Conservation (phyloP, 495 filamentous ascomycete species). For the Evansstolkia leycettana region DNA sequence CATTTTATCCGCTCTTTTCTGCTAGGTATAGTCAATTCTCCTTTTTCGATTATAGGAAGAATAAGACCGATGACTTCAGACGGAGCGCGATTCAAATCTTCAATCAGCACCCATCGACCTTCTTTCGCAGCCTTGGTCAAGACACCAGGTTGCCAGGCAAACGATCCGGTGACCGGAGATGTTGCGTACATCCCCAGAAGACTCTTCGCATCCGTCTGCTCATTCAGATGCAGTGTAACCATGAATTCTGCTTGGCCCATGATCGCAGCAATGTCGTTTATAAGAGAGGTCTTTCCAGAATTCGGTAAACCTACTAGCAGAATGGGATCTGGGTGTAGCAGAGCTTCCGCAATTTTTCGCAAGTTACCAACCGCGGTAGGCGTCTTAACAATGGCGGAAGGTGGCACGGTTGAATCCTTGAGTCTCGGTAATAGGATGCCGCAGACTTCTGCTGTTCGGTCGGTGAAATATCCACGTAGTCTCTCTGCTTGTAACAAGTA, state of each 20-base stretch:
- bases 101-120: conserved; percentile 91
- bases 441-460: conserved; percentile 40
- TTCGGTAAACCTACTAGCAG: conserved; percentile 75
- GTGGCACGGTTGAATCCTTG: conserved; percentile 26
- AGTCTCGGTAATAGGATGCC: conserved; percentile 57
- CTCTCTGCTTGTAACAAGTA: conserved; percentile 18
- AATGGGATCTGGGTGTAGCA: conserved; percentile 56
- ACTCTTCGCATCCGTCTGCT: conserved; percentile 93
- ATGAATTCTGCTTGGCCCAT: conserved; percentile 63
- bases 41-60: conserved; percentile 76
- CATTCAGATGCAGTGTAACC: conserved; percentile 89
- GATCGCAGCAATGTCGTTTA: conserved; percentile 69
- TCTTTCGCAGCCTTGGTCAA: conserved; percentile 86
- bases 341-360: conserved; percentile 46
- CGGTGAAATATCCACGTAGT: conserved; percentile 32
- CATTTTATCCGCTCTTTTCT: conserved; percentile 77
- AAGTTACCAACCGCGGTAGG: conserved; percentile 59
- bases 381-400: conserved; percentile 56
- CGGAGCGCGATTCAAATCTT: conserved; percentile 93
- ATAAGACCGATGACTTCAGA: conserved; percentile 87
- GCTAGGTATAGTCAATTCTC: conserved; percentile 76
- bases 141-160: conserved; percentile 87
- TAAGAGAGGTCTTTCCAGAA: conserved; percentile 76
- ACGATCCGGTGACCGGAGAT: conserved; percentile 70
- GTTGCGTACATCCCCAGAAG: conserved; percentile 88